Evolutionary conservation across 192 early-diverging fungal species (phyloP).

Genomic region (Thamnidium elegans): DNA sequence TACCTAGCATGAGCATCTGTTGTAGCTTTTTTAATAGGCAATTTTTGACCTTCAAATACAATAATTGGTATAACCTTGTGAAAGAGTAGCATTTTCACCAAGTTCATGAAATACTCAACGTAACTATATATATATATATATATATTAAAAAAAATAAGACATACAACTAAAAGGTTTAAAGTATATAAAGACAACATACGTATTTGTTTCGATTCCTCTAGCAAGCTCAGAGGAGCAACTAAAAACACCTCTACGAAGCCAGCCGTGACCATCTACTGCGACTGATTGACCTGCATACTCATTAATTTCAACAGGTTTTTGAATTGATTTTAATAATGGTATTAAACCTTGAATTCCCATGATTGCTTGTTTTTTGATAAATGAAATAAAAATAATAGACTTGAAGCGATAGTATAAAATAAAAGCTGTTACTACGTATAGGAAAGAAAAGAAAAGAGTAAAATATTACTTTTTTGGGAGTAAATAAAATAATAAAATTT

Average conservation of each 20-base stretch:
- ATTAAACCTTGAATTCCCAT: constrained; percentile 94
- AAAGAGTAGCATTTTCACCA: constrained; percentile 70
- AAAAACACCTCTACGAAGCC: constrained; percentile 90
- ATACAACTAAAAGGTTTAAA: background rate
- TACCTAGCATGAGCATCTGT: constrained; percentile 62
- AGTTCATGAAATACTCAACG: constrained; percentile 73
- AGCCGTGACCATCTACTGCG: constrained; percentile 92
- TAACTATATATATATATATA: constrained; percentile 54
- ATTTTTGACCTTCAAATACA: constrained; percentile 93
- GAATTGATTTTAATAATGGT: constrained; percentile 74
- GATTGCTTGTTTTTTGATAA: too few relatives aligned
- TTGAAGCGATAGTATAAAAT: too few relatives aligned
- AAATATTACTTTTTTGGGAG: too few relatives aligned
- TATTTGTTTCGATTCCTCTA: constrained; percentile 60
- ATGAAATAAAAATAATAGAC: too few relatives aligned
- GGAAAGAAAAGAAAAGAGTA: too few relatives aligned
- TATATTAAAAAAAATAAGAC: background rate
- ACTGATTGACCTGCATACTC: constrained; percentile 72
- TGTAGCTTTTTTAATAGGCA: constrained; percentile 85
- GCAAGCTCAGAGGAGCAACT: constrained; percentile 81
- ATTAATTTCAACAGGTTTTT: constrained; percentile 61
- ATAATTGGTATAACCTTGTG: constrained; percentile 74
- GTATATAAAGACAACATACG: constrained; percentile 40
- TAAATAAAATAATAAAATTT: too few relatives aligned
- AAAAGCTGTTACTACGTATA: too few relatives aligned